These are phyloP conservation scores for Cladosporium halotolerans DNA, from an alignment of 2,329 filamentous ascomycete genomes.

Conservation along the genomic window DNA sequence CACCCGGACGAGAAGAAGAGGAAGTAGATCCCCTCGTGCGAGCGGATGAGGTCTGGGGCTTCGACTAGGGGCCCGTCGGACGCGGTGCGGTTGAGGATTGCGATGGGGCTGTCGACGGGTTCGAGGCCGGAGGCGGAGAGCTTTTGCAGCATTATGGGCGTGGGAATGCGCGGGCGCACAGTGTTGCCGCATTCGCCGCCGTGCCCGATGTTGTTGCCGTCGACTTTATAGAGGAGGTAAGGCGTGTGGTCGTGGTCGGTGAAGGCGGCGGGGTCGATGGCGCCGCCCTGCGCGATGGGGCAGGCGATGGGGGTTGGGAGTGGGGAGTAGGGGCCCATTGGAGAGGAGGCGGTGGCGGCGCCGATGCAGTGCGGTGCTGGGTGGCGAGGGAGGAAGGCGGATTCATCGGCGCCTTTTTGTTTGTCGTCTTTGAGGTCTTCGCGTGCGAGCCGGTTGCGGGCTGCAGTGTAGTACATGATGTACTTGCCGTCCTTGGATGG, in stretches of 20 bases:
- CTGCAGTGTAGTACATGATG: conserved; percentile 31
- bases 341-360: conserved; percentile 26
- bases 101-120: conserved; percentile 16
- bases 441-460: background rate
- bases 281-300: conserved; percentile 25
- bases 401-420: background rate
- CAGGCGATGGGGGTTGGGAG: conserved; percentile 22
- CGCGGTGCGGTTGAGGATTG: conserved; percentile 25
- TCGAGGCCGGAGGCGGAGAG: conserved; percentile 26
- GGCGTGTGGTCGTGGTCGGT: conserved; percentile 22
- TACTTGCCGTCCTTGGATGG: conserved; percentile 22
- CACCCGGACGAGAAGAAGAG: conserved; percentile 33
- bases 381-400: conserved; percentile 12
- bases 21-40: conserved; percentile 28
- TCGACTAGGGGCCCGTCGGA: conserved; percentile 31
- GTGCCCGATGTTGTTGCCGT: conserved; percentile 31
- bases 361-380: conserved; percentile 30
- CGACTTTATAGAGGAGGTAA: conserved; percentile 31
- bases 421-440: background rate
- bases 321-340: conserved; percentile 27
- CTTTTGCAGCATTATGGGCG: conserved; percentile 31
- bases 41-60: conserved; percentile 27
- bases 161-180: conserved; percentile 18
- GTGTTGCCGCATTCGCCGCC: conserved; percentile 30
- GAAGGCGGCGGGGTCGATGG: conserved; percentile 30